phyloP scores from a whole-genome alignment of 139 green algal species.

The Eudorina sp. region DNA sequence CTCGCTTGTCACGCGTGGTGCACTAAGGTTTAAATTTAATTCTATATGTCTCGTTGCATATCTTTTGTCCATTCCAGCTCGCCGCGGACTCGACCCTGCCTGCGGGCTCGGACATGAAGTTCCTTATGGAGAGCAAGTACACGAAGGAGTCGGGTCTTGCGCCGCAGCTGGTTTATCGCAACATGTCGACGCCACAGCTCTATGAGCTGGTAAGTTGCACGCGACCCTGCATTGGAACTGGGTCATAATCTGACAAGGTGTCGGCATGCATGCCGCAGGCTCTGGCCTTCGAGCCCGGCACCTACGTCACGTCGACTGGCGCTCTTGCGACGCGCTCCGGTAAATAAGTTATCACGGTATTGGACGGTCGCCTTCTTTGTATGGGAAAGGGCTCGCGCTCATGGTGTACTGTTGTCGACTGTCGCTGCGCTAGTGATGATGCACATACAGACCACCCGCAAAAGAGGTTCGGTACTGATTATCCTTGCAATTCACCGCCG shows the following conservation, averaged over 20 bases:
- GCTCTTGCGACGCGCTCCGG: conserved; percentile 86
- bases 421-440: too few species aligned
- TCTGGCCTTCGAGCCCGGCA: conserved; percentile 80
- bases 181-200: conserved; percentile 69
- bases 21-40: too few species aligned
- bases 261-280: conserved; percentile 55
- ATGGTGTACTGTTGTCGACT: too few species aligned
- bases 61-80: neutral
- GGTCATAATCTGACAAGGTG: neutral
- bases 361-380: too few species aligned
- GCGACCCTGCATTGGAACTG: neutral
- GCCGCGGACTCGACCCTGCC: conserved; percentile 5
- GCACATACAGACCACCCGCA: too few species aligned
- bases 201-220: conserved; percentile 4
- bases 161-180: conserved; percentile 73
- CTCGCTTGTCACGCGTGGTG: too few species aligned
- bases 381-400: too few species aligned
- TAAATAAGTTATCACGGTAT: conserved; percentile 39
- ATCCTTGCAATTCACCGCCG: too few species aligned
- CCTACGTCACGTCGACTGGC: conserved; percentile 78
- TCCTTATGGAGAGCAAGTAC: conserved; percentile 7
- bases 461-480: too few species aligned
- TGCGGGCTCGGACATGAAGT: neutral
- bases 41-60: too few species aligned
- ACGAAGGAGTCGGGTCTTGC: conserved; percentile 70